Evolutionary conservation across 1,284 basidiomycete species (phyloP).

Genomic region (Cronartium ribicola): DNA sequence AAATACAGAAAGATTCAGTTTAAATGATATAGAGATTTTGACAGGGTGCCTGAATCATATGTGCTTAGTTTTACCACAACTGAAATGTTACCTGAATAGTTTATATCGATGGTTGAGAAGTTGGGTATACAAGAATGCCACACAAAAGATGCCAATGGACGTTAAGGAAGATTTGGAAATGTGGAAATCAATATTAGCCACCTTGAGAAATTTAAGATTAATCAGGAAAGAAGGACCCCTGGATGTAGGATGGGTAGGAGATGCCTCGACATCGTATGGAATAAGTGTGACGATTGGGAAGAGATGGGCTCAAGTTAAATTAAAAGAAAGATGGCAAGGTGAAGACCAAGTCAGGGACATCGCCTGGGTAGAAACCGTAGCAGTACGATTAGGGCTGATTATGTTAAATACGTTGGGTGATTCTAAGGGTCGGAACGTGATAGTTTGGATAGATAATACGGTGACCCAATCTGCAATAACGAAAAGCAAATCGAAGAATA

Average conservation of each 20-base stretch:
- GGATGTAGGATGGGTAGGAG: constrained; percentile 5
- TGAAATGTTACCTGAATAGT: background rate
- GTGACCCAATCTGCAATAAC: background rate
- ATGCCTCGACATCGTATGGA: constrained; percentile 7
- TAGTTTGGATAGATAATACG: background rate
- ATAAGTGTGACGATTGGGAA: background rate
- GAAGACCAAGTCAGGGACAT: background rate
- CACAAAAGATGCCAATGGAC: background rate
- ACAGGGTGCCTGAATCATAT: background rate
- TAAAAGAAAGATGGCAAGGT: background rate
- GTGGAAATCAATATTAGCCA: background rate
- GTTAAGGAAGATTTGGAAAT: background rate
- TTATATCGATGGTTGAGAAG: background rate
- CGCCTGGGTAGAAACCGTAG: background rate
- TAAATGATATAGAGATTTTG: background rate
- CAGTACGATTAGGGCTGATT: background rate
- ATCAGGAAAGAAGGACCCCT: background rate
- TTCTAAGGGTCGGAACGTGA: background rate
- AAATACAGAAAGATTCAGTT: background rate
- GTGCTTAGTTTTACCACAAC: background rate
- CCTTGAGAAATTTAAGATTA: background rate
- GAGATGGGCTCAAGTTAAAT: background rate
- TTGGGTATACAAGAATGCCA: background rate
- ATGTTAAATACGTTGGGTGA: background rate
- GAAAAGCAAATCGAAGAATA: constrained; percentile 7